Evolutionary conservation across 352 stramenopile genomes (phyloP).

Genomic region (Pythium insidiosum): DNA sequence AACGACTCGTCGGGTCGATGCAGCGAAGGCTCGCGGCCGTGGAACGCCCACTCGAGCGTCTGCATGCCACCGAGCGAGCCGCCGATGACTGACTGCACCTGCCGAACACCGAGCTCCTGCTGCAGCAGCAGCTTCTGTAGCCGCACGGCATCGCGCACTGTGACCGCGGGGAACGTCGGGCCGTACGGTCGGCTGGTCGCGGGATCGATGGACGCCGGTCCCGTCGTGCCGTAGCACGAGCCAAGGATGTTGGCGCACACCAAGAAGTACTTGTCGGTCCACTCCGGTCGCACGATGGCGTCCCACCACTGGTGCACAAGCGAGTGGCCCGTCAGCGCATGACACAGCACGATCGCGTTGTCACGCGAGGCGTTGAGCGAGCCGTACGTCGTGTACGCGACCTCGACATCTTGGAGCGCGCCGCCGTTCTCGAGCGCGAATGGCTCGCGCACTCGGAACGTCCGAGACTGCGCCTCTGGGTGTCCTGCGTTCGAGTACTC

Average conservation of each 20-base stretch:
- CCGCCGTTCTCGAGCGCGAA: constrained; percentile 60
- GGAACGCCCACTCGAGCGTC: constrained; percentile 93
- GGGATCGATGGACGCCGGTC: constrained; percentile 77
- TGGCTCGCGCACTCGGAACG: constrained; percentile 29
- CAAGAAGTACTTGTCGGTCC: constrained; percentile 96
- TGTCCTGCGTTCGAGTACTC: constrained; percentile 54
- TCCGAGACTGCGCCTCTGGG: constrained; percentile 27
- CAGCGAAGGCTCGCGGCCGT: too few relatives aligned
- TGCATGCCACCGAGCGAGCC: constrained; percentile 97
- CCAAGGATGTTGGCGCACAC: constrained; percentile 95
- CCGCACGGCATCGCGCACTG: constrained; percentile 89
- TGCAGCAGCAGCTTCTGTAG: constrained; percentile 88
- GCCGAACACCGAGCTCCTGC: constrained; percentile 81
- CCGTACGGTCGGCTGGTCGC: constrained; percentile 73
- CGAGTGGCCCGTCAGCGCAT: constrained; percentile 94
- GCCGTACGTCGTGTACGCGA: constrained; percentile 95
- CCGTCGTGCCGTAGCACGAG: constrained; percentile 92
- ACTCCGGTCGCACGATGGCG: constrained; percentile 89
- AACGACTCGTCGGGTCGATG: too few relatives aligned
- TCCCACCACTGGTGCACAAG: constrained; percentile 92
- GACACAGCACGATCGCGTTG: constrained; percentile 93
- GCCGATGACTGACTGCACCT: constrained; percentile 88
- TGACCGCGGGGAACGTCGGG: constrained; percentile 86
- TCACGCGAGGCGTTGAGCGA: constrained; percentile 77
- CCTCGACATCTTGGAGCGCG: constrained; percentile 53